Base-by-base conservation (phyloP, 129 eudicot genomes). In the Flaveria ramosissima region DNA sequence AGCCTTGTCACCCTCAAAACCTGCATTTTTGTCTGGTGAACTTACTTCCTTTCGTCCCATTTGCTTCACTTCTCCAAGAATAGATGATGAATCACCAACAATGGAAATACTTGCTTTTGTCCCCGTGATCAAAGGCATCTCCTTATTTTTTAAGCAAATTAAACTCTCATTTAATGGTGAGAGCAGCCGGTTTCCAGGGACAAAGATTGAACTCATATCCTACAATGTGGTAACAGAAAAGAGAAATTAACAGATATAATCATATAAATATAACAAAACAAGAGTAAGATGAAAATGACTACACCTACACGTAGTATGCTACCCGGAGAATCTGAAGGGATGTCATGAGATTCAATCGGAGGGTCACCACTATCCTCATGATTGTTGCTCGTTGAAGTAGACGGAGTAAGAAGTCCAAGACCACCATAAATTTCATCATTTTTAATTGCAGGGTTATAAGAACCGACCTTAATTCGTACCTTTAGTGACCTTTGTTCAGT, bases 151-250 rank as follows among this genome's bases (percentile, higher is more conserved):
- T 60, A 91, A 66, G 81, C 72, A 74, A 61, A 88, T 74, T 73
- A 95, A 77, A 62, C 83, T 77, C 60, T 83, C 92, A 32, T 70
- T 80, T 43, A 95, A 97, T 74, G 99, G 99, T 23, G 99, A 95
- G 41, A 91, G 78, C 81, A 89, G 86, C 60, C 72, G 60, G 27
- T 78, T 80, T 52, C 87, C 90, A 19, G 86, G 75, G 27, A 89
- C 83, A 72, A 88, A 83, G 51, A 71, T 66, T 52, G 92, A 77
- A 12, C 89, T 87, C 97, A 92, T 83, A 16, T 73, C 81, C 97
- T 92, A 89, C 72, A 52, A 41, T 68, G 62, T 43, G 63, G 45
- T 21, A 65, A 17, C 63, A 76, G 80, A 71, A 62, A 15, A 16
- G n/a, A 66, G 19, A 70, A 71, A 60, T 32, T 36, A 30, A 27